Evolutionary conservation across 139 green algal species (phyloP).

Genomic region (Haematococcus lacustris): DNA sequence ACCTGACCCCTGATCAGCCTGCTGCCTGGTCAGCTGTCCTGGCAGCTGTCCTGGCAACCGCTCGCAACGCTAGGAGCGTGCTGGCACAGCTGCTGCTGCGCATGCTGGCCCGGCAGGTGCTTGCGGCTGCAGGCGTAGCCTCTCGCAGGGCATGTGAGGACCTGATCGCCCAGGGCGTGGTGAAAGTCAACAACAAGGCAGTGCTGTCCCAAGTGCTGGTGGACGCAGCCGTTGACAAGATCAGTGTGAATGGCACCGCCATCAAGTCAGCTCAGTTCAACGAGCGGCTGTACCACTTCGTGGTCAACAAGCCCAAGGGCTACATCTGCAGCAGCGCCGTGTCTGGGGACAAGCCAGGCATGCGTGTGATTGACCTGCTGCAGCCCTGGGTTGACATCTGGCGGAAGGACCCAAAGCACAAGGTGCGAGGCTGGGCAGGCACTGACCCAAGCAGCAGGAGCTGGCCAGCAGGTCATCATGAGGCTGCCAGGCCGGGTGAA

Average conservation of each 20-base stretch:
- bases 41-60: no score
- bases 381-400: constrained; percentile 47
- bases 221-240: constrained; percentile 42
- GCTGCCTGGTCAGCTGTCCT: no score
- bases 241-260: constrained; percentile 30
- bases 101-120: constrained; percentile 52
- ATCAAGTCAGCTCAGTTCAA: no score
- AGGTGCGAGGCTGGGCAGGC: no score
- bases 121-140: constrained; percentile 74
- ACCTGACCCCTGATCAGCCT: no score
- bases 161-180: constrained; percentile 66
- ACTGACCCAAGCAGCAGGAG: no score
- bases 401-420: constrained; percentile 11
- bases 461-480: no score
- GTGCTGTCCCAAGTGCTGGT: constrained; percentile 47
- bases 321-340: constrained; percentile 65
- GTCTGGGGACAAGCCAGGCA: constrained; percentile 14
- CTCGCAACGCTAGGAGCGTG: no score
- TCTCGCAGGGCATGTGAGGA: constrained; percentile 74
- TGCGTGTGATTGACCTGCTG: constrained; percentile 64
- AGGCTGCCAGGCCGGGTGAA: no score
- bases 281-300: constrained; percentile 57
- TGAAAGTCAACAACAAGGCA: constrained; percentile 75
- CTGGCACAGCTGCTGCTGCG: no score
- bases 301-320: constrained; percentile 65